Percentiles rank a stretch among this genome's conserved stretches.
phyloP scores from a whole-genome alignment of 176 grass and related monocot genomes.

The Cenchrus purpureus region DNA sequence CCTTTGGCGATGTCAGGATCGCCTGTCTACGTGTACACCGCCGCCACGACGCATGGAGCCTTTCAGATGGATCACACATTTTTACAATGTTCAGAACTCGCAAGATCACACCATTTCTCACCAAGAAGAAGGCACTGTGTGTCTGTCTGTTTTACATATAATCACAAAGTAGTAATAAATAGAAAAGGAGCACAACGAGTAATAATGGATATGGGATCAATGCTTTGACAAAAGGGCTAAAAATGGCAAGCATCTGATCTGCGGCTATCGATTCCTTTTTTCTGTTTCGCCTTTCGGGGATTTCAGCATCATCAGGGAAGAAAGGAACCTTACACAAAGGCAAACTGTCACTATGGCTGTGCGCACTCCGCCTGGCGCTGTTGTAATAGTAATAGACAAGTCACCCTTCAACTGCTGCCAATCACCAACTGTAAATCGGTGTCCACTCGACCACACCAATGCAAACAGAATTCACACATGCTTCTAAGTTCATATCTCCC shows the following conservation, averaged over 20 bases:
- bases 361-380: not conserved
- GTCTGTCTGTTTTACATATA: not conserved
- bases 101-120: not conserved
- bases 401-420: not conserved
- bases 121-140: not conserved
- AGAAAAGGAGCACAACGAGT: not conserved
- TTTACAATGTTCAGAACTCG: not conserved
- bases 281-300: not conserved
- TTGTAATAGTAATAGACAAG: not conserved
- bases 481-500: not conserved
- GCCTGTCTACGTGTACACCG: no score
- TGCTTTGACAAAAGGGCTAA: constrained; percentile 1
- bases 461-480: not conserved
- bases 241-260: not conserved
- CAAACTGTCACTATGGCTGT: not conserved
- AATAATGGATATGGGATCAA: no score
- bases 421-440: not conserved
- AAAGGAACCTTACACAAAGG: not conserved
- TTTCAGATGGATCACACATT: not conserved
- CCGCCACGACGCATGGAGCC: not conserved
- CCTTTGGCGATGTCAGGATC: not conserved
- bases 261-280: not conserved
- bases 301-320: not conserved
- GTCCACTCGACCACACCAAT: not conserved
- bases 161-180: not conserved